Evolutionary conservation across 306 rosid genomes (phyloP), one percentile per base, ranked within the genome.

Genomic region (Parietaria judaica): DNA sequence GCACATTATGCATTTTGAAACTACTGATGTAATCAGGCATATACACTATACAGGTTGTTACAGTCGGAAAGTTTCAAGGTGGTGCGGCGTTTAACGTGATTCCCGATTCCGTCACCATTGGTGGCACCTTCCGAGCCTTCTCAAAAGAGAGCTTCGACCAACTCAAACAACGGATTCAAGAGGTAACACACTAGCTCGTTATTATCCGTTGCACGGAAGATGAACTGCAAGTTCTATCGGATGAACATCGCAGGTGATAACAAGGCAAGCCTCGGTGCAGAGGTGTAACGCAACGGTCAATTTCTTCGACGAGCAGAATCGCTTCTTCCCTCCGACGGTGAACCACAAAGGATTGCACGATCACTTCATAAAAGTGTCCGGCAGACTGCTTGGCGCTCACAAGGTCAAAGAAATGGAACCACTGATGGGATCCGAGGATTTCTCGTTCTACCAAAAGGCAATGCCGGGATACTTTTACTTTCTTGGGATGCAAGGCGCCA

Each of bases 1-100:
- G n/a, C n/a, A n/a, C n/a, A n/a, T n/a, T n/a, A n/a, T n/a, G n/a
- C n/a, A n/a, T n/a, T n/a, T n/a, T n/a, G n/a, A n/a, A n/a, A n/a
- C 31, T 23, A 23, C 31, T 23, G 31, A 23, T 23, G 1, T 23
- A 23, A 51, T 7, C 17, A 38, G 55, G 16, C 58, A 44, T 34
- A 5, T 8, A 65, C 57, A 10, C 13, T 46, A 8, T 72, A 56
- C 76, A 92, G 96, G 96, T 88, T 39, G 83, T 92, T 66, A 82
- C 99, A 0, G 82, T 86, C 9, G 81, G 80, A n/a, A 86, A 72
- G 65, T 81, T 92, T 67, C 78, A 84, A 66, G 94, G 99, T 70
- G 99, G 88, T 67, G 89, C 78, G 48, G 95, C 96, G 16, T 82
- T 88, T 74, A 92, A 92, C 66, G 88, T 92, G 54, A 92, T 92